A percentile compares a stretch with the other conserved stretches of the same genome.
Conservation (phyloP, 2,329 filamentous ascomycete genomes). For the Aspergillus fischeri region DNA sequence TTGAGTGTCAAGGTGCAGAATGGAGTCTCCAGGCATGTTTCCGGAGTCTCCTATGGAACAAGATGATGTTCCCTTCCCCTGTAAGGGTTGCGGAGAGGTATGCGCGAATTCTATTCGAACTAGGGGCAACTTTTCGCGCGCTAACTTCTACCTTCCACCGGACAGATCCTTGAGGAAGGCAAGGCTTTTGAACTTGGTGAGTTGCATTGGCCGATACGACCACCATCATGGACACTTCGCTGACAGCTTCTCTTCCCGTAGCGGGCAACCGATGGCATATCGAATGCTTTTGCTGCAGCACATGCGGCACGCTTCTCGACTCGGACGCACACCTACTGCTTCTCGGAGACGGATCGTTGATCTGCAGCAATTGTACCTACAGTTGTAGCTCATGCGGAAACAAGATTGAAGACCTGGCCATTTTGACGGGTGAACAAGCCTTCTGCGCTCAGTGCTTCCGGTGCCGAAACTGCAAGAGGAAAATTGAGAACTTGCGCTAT, state of each 20-base stretch:
- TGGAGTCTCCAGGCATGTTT: slow-evolving; percentile 54
- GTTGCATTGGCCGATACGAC: slow-evolving; percentile 20
- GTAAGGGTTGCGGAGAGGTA: slow-evolving; percentile 92
- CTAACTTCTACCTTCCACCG: slow-evolving; percentile 9
- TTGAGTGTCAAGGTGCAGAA: slow-evolving; percentile 19
- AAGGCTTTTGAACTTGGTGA: slow-evolving; percentile 96
- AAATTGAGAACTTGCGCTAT: slow-evolving; percentile 97
- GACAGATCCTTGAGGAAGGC: slow-evolving; percentile 91
- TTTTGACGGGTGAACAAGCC: slow-evolving; percentile 94
- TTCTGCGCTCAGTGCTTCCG: slow-evolving; percentile 97
- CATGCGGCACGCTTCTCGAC: slow-evolving; percentile 90
- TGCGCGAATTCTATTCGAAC: slow-evolving; percentile 9
- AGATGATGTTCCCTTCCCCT: slow-evolving; percentile 77
- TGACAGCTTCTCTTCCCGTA: slow-evolving; percentile 41
- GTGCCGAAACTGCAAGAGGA: slow-evolving; percentile 96
- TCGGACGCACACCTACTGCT: slow-evolving; percentile 96
- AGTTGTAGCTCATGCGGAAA: slow-evolving; percentile 94
- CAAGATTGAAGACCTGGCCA: slow-evolving; percentile 97
- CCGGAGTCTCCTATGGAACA: slow-evolving; percentile 64
- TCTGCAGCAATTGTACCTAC: slow-evolving; percentile 99
- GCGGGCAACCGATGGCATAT: slow-evolving; percentile 98
- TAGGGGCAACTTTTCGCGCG: not conserved
- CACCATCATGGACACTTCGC: slow-evolving; percentile 13
- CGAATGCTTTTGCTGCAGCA: slow-evolving; percentile 97
- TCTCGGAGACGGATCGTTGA: slow-evolving; percentile 93